phyloP scores from a whole-genome alignment of 2,329 filamentous ascomycete species.

The Ophiocordyceps robertsii region DNA sequence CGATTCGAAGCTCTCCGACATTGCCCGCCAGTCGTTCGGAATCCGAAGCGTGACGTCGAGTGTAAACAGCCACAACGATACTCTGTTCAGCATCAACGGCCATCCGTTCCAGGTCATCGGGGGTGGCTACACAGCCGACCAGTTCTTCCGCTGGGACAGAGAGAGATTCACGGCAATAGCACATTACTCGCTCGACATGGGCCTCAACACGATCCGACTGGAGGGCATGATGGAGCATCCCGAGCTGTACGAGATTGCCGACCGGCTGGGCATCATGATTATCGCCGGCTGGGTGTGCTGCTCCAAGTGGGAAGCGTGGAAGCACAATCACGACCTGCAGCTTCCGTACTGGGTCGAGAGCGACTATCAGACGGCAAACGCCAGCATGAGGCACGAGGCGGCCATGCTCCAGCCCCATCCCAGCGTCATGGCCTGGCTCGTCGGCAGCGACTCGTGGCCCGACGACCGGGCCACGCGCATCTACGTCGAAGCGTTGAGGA shows the following conservation, averaged over 20 bases:
- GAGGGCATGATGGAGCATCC: constrained; percentile 54
- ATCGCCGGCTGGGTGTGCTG: constrained; percentile 54
- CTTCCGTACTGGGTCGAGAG: constrained; percentile 30
- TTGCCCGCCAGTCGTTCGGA: constrained; percentile 12
- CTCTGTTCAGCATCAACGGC: constrained; percentile 40
- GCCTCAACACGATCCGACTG: constrained; percentile 48
- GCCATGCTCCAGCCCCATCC: constrained; percentile 46
- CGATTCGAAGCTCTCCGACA: constrained; percentile 15
- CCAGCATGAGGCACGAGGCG: constrained; percentile 45
- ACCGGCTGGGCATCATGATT: constrained; percentile 46
- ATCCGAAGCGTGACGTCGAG: constrained; percentile 28
- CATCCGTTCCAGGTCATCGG: constrained; percentile 46
- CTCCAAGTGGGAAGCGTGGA: constrained; percentile 55
- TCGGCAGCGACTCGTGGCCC: constrained; percentile 53
- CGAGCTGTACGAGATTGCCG: constrained; percentile 43
- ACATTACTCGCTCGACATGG: constrained; percentile 43
- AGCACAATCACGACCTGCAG: constrained; percentile 39
- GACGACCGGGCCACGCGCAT: constrained; percentile 39
- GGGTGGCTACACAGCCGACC: constrained; percentile 45
- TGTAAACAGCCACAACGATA: constrained; percentile 39
- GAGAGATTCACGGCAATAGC: constrained; percentile 34
- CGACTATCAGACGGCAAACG: constrained; percentile 41
- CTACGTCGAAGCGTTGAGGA: constrained; percentile 36
- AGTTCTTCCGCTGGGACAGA: constrained; percentile 45
- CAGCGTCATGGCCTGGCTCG: constrained; percentile 41